phyloP scores from a whole-genome alignment of 2,329 filamentous ascomycete species.

The Diaporthe citrichinensis region DNA sequence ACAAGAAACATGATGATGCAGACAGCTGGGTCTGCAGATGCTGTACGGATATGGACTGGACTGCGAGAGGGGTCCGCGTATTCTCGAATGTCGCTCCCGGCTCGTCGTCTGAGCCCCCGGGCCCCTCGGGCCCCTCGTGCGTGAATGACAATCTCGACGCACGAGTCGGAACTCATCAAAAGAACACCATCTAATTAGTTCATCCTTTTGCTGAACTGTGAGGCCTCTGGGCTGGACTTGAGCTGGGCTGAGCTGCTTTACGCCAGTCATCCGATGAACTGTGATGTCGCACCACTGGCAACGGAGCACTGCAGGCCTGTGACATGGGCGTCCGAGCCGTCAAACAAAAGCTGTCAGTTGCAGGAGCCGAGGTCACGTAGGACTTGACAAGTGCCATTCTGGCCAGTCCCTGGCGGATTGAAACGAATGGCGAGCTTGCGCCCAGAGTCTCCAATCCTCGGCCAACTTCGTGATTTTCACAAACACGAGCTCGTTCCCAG shows the following conservation, averaged over 20 bases:
- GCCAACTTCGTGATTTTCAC: background rate
- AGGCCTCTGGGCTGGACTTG: conserved; percentile 9
- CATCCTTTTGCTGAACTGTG: background rate
- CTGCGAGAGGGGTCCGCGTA: background rate
- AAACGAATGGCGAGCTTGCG: background rate
- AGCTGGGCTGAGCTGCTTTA: background rate
- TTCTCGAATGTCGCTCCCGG: background rate
- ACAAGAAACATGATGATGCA: conserved; percentile 13
- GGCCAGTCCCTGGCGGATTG: background rate
- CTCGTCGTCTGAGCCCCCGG: background rate
- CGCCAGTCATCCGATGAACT: conserved; percentile 17
- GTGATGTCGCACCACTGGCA: conserved; percentile 12
- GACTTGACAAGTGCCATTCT: background rate
- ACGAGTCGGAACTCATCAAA: conserved; percentile 11
- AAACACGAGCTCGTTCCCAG: background rate
- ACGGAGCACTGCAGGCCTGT: background rate
- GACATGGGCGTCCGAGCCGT: background rate
- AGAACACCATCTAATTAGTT: conserved; percentile 10
- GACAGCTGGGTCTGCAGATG: background rate
- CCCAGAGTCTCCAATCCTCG: background rate
- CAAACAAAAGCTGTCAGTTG: background rate
- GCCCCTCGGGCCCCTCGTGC: background rate
- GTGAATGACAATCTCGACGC: conserved; percentile 3
- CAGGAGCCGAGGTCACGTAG: background rate
- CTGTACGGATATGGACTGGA: conserved; percentile 15